phyloP scores from a whole-genome alignment of 108 stramenopile genomes.

The Halocafeteria seosinensis region DNA sequence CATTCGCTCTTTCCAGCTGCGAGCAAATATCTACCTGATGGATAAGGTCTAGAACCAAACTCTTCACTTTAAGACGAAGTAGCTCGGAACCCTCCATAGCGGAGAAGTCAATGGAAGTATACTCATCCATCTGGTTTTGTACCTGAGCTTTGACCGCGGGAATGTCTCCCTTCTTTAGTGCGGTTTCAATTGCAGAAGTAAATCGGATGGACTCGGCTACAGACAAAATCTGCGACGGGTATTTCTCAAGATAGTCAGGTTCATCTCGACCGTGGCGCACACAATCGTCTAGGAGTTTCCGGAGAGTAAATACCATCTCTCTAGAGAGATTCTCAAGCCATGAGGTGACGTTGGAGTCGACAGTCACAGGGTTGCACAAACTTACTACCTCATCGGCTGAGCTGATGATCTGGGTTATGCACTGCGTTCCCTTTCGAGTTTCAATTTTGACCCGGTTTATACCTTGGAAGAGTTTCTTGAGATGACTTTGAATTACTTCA shows the following conservation, averaged over 20 bases:
- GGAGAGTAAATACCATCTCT: constrained; percentile 35
- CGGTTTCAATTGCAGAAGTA: not conserved
- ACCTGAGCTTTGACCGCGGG: not conserved
- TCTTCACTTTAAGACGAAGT: constrained; percentile 39
- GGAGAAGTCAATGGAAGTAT: not conserved
- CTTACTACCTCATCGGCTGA: constrained; percentile 27
- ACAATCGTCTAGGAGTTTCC: not conserved
- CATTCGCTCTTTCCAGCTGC: constrained; percentile 16
- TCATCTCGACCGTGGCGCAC: not conserved
- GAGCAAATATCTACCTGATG: constrained; percentile 39
- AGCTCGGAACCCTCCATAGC: not conserved
- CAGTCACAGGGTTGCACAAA: constrained; percentile 26
- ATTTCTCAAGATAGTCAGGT: too few species aligned
- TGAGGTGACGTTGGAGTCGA: constrained; percentile 33
- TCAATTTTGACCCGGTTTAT: constrained; percentile 19
- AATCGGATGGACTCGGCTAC: not conserved
- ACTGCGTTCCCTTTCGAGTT: too few species aligned
- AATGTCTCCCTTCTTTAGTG: not conserved
- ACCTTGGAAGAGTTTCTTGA: constrained; percentile 52
- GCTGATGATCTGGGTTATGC: constrained; percentile 24
- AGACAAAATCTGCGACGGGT: not conserved
- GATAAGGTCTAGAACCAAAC: constrained; percentile 40
- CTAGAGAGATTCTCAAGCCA: constrained; percentile 38
- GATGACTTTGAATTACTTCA: constrained; percentile 38
- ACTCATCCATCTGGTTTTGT: not conserved